A percentile compares a stretch with the other conserved stretches of the same genome.
Evolutionary conservation across 495 filamentous ascomycete species (phyloP).

Genomic region (Aspergillus baeticus): DNA sequence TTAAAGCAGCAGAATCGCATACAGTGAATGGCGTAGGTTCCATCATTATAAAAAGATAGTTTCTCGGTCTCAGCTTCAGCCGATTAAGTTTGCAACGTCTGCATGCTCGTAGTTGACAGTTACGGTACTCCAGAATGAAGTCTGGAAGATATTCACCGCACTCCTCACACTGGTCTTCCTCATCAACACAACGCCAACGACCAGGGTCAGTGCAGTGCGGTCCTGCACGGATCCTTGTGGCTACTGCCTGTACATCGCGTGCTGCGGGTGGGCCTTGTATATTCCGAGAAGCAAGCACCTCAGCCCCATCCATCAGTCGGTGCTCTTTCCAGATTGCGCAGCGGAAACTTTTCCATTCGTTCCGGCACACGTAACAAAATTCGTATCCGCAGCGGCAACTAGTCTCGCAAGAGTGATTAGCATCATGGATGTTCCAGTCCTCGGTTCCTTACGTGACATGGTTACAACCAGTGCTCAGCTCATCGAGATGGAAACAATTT

Average conservation of each 20-base stretch:
- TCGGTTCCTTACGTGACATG: constrained; percentile 24
- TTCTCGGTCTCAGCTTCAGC: neutral
- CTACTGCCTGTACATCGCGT: constrained; percentile 2
- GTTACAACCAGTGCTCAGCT: constrained; percentile 23
- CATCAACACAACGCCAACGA: constrained; percentile 1
- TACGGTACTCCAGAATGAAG: constrained; percentile 5
- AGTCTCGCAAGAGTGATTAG: neutral
- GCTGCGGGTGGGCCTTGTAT: neutral
- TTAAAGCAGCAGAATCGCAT: too few species aligned
- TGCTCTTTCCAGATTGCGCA: constrained; percentile 43
- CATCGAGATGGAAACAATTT: constrained; percentile 25
- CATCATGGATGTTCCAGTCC: neutral
- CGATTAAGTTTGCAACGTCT: constrained; percentile 8
- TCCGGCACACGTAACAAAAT: constrained; percentile 26
- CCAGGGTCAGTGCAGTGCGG: constrained; percentile 1
- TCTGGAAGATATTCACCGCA: neutral
- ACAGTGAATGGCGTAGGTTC: too few species aligned
- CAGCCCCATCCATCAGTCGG: constrained; percentile 27
- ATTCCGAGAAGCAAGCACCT: constrained; percentile 7
- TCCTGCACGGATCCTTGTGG: neutral
- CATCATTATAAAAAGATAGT: too few species aligned
- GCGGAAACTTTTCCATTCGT: constrained; percentile 48
- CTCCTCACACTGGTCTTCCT: constrained; percentile 2
- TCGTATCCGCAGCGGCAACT: constrained; percentile 18
- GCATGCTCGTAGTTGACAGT: constrained; percentile 11